Base-by-base conservation (phyloP, 23 red algal species). In the Gracilaria domingensis region DNA sequence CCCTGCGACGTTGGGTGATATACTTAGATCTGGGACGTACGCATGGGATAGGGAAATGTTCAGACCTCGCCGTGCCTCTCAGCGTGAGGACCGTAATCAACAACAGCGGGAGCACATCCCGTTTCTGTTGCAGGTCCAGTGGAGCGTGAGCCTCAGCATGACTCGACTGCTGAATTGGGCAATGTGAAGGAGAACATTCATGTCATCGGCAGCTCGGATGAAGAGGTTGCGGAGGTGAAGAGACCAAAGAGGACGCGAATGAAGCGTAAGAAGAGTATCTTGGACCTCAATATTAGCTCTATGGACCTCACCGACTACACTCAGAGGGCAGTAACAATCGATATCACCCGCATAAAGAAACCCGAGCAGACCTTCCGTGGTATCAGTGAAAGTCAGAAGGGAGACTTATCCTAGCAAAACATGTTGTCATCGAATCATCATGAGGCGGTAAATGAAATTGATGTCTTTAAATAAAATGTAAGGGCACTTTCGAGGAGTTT, bases 1-100 rank as follows among this genome's bases (percentile, higher is more conserved):
- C 18, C 75, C 75, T 49, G 75, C 0, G 38, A 80, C 75, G 14
- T 50, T 48, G 14, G 28, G 49, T 9, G 75, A 48, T 4, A 80
- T 24, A 28, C 9, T 80, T 9, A 53, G 38, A 35, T 36, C 75
- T 8, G 33, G 75, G 38, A 54, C 49, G 49, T 51, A 53, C 25
- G 36, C 75, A 50, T 80, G 40, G 75, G 75, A 80, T 40, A 35
- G 16, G 36, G n/a, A 32, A 9, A 77, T 77, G 51, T 12, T 80
- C 18, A 40, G 18, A 37, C 25, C 30, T 0, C 23, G 25, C 24
- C 0, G 23, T 30, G 75, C 75, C 47, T 9, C 37, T n/a, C 38
- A 50, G 40, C 23, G 45, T 1, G 72, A 45, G 42, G 42, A 45
- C 42, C 54, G 54, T 4, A 58, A 58, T n/a, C 54, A 2, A 18